phyloP scores from a whole-genome alignment of 768 basidiomycete genomes.

The Leccinum obscurum region DNA sequence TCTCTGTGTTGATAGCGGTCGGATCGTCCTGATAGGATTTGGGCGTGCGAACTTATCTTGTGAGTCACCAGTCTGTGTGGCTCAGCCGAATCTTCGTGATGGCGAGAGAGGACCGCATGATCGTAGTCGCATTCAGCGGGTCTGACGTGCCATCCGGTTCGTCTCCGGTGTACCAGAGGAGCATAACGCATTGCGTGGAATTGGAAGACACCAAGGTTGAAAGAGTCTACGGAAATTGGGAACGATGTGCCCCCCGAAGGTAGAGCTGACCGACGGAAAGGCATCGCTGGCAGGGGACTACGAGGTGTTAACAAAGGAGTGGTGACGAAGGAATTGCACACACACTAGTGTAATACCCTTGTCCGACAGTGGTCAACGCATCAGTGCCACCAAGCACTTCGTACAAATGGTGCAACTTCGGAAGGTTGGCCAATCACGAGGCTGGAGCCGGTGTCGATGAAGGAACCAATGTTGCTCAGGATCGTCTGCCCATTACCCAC shows the following conservation, averaged over 20 bases:
- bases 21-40: too few relatives aligned
- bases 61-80: too few relatives aligned
- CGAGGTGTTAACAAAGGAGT: not conserved
- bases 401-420: constrained; percentile 22
- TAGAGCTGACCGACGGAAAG: not conserved
- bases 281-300: not conserved
- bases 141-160: too few relatives aligned
- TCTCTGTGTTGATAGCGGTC: too few relatives aligned
- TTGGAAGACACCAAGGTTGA: not conserved
- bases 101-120: too few relatives aligned
- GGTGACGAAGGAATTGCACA: not conserved
- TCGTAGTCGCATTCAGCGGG: too few relatives aligned
- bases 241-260: not conserved
- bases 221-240: not conserved
- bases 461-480: constrained; percentile 3
- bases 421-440: constrained; percentile 9
- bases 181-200: not conserved
- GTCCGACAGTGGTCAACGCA: constrained; percentile 16
- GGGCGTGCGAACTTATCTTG: too few relatives aligned
- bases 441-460: constrained; percentile 26
- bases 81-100: too few relatives aligned
- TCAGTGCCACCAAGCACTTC: constrained; percentile 26
- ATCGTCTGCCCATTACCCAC: not conserved
- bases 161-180: too few relatives aligned
- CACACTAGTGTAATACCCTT: constrained; percentile 35